phyloP scores from a whole-genome alignment of 495 filamentous ascomycete species.

The Poronia punctata region DNA sequence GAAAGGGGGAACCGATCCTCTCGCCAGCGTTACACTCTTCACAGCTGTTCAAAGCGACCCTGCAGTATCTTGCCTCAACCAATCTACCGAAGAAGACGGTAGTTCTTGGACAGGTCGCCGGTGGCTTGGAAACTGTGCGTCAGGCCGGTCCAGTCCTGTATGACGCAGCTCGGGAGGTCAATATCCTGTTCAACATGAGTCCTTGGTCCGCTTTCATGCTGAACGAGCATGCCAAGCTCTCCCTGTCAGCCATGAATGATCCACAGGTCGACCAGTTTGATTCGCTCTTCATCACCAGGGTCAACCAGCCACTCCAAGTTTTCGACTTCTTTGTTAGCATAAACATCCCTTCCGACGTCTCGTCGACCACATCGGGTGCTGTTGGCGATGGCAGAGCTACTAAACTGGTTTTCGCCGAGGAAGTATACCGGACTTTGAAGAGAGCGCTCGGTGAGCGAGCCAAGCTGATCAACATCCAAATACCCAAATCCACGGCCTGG shows the following conservation, averaged over 20 bases:
- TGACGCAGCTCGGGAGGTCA: conserved; percentile 66
- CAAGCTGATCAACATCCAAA: conserved; percentile 52
- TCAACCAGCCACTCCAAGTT: conserved; percentile 56
- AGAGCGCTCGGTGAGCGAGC: conserved; percentile 70
- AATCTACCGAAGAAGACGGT: conserved; percentile 61
- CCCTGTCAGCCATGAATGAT: conserved; percentile 67
- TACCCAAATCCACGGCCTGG: conserved; percentile 36
- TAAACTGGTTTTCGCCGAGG: conserved; percentile 31
- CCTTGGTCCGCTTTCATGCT: conserved; percentile 69
- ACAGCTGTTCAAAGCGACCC: conserved; percentile 84
- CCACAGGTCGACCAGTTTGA: conserved; percentile 73
- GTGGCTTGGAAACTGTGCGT: conserved; percentile 26
- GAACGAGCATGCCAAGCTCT: conserved; percentile 62
- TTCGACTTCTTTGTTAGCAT: conserved; percentile 59
- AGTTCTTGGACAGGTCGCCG: conserved; percentile 35
- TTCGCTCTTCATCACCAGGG: conserved; percentile 68
- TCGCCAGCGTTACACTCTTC: conserved; percentile 79
- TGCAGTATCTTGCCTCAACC: conserved; percentile 72
- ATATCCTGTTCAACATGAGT: conserved; percentile 88
- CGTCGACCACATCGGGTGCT: neutral
- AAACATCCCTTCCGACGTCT: conserved; percentile 12
- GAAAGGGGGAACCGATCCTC: conserved; percentile 60
- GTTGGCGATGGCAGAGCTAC: conserved; percentile 22
- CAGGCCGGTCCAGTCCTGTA: conserved; percentile 45
- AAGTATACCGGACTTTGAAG: conserved; percentile 55